Evolutionary conservation across 352 stramenopile species (phyloP).

Genomic region (Globisporangium perplexum): DNA sequence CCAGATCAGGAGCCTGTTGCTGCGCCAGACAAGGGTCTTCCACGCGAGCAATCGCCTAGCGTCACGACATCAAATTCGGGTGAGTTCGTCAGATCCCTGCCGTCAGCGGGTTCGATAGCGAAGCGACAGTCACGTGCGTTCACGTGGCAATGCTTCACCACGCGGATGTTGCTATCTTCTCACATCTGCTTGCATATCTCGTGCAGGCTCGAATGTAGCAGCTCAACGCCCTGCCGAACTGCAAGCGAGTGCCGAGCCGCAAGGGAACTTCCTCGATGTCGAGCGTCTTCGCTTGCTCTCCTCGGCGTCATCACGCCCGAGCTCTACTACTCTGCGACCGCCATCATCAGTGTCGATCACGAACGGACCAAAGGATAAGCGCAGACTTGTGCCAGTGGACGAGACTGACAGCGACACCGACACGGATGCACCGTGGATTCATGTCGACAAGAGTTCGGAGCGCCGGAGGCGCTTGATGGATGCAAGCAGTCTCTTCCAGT

Average conservation of each 20-base stretch:
- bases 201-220: background rate
- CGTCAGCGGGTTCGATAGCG: background rate
- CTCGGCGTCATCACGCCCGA: conserved; percentile 23
- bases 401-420: conserved; percentile 13
- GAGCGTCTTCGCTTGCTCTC: conserved; percentile 26
- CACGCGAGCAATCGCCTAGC: background rate
- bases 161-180: background rate
- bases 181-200: background rate
- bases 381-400: conserved; percentile 19
- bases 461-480: conserved; percentile 16
- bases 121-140: conserved; percentile 4
- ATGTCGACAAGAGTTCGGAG: conserved; percentile 32
- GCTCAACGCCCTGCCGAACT: background rate
- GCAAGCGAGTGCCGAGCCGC: conserved; percentile 5
- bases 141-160: background rate
- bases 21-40: background rate
- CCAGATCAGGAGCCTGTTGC: background rate
- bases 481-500: conserved; percentile 31
- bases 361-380: conserved; percentile 12
- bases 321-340: conserved; percentile 16
- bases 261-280: conserved; percentile 23
- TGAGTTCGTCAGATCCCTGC: background rate
- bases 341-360: conserved; percentile 13
- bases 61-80: conserved; percentile 3
- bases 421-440: conserved; percentile 19